Conservation (phyloP, 345 rosid species). For the Turnera subulata region DNA sequence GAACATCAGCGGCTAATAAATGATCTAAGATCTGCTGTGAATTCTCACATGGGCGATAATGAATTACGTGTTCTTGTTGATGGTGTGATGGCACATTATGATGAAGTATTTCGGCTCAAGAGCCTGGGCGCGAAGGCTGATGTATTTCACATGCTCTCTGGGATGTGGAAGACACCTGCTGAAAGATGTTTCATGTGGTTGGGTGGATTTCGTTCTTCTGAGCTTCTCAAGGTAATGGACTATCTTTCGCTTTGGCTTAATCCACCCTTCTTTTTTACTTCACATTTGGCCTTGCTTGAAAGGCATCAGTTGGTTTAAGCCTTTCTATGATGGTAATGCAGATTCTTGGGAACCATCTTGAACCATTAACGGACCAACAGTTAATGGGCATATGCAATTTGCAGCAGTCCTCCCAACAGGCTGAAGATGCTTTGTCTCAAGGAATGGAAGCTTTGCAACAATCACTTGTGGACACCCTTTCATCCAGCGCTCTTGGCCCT, state of each 20-base stretch:
- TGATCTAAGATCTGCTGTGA: slow-evolving; percentile 69
- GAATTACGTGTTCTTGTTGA: slow-evolving; percentile 70
- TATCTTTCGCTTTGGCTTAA: neutral
- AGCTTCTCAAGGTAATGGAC: slow-evolving; percentile 65
- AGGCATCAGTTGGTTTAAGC: neutral
- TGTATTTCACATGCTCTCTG: slow-evolving; percentile 93
- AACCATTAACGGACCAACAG: slow-evolving; percentile 89
- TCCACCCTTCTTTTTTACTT: neutral
- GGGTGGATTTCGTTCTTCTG: slow-evolving; percentile 94
- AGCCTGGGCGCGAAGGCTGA: slow-evolving; percentile 71
- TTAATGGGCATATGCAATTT: slow-evolving; percentile 89
- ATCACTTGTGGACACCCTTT: slow-evolving; percentile 74
- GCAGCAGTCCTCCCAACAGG: slow-evolving; percentile 95
- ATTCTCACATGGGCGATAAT: slow-evolving; percentile 53
- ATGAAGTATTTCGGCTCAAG: slow-evolving; percentile 68
- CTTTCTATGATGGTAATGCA: slow-evolving; percentile 23
- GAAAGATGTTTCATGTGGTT: slow-evolving; percentile 98
- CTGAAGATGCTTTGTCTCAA: slow-evolving; percentile 93
- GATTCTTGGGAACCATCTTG: slow-evolving; percentile 84
- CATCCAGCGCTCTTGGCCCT: slow-evolving; percentile 61
- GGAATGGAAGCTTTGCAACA: slow-evolving; percentile 98
- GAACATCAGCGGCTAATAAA: slow-evolving; percentile 73
- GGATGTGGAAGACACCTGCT: slow-evolving; percentile 94
- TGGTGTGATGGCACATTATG: slow-evolving; percentile 73
- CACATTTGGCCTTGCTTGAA: neutral